Evolutionary conservation across 306 rosid species (phyloP), one percentile per base, ranked within the genome.

Genomic region (Malus domestica): DNA sequence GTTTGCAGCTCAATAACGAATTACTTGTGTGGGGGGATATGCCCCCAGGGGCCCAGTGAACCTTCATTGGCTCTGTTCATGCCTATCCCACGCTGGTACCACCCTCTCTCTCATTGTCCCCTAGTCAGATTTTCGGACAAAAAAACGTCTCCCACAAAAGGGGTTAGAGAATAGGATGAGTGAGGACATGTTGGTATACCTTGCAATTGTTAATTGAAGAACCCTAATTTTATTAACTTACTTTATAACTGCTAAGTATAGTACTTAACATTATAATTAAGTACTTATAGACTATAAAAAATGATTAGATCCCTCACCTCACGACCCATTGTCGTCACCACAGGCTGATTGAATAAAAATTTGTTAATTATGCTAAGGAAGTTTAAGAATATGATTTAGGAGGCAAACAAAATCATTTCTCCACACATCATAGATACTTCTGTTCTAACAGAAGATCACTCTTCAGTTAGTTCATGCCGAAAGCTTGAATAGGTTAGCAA

Each of bases 41-140:
- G 38, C 38, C 2, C 0, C 8, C 2, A 33, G 2, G 5, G 8
- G 1, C 0, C 2, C 1, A 33, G 2, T 33, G 8, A 33, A 33
- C 38, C 8, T 33, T 33, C 2, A 6, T 33, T 33, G 38, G 8
- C 40, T 35, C 8, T 0, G 0, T 35, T 35, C 40, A 35, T 6
- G 40, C 40, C 8, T 35, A 1, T 15, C 20, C 54, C 54, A 13
- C 2, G 15, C 6, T 45, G 16, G 16, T 45, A 12, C 18, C 19
- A 6, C 54, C 2, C 7, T 46, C 54, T 46, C 19, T 12, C 5
- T 3, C 54, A 49, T 15, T 49, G 54, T 49, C 54, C 54, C 2
- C 5, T 15, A 15, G 2, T 49, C 3, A 0, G 1, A 1, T 49
- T 49, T 14, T 49, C 0, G 1, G 7, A 15, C 8, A 49, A 8